Base-by-base conservation (phyloP, 441 rosid genomes). In the Manihot esculenta region DNA sequence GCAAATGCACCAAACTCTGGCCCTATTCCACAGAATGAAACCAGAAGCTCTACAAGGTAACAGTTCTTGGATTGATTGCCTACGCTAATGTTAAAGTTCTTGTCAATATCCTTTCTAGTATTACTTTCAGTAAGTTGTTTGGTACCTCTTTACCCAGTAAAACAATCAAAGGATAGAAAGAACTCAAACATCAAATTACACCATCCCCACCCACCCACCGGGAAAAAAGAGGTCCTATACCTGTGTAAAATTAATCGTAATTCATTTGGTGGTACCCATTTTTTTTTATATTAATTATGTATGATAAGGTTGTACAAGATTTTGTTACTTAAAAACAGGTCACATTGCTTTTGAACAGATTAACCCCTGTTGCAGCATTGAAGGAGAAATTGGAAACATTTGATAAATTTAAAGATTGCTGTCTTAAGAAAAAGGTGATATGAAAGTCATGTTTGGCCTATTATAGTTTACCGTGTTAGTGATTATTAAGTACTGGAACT, bases 371-470 rank as follows among this genome's bases (percentile, higher is more conserved):
- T 53, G 64, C 64, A 64, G 48, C 73, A 49, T 66, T 48, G n/a
- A 80, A 72, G 64, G 87, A 76, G 74, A 86, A 70, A 72, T 67
- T 64, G n/a, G 85, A 84, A 77, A 82, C 54, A 58, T 72, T 64
- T 47, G 74, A 74, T 61, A 85, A 66, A 77, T 56, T 65, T 41
- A 82, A 73, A 75, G 66, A 74, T 64, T 66, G 77, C 59, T 71
- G 79, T 74, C 75, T 54, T 15, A 75, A 72, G 71, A 81, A 73
- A 68, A 86, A 88, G 91, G 92, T 87, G 69, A 76, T 55, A 42
- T 63, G 63, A 24, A 56, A 58, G 56, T 68, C 51, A 13, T 71
- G 30, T 64, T 33, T 66, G 33, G 20, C 59, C 51, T 35, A 12
- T 48, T 11, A 33, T 13, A 23, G 47, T 62, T 60, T 7, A 26